Percentiles rank a stretch among this genome's conserved stretches.
Evolutionary conservation across 2,329 filamentous ascomycete species (phyloP).

Genomic region (Penicillium griseofulvum): DNA sequence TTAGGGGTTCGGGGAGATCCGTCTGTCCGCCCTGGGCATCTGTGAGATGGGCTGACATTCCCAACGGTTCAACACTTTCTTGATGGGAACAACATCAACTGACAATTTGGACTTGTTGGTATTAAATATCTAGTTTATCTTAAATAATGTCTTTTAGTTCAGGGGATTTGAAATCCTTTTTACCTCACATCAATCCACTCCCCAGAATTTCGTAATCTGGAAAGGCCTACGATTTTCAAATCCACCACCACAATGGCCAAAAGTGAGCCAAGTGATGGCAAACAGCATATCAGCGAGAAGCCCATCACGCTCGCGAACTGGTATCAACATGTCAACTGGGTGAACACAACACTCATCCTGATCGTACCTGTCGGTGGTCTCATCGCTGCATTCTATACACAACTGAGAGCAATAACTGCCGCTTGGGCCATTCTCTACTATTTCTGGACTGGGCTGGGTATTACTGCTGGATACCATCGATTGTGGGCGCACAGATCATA

Average conservation of each 20-base stretch:
- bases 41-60: constrained; percentile 1
- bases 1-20: not conserved
- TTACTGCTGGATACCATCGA: constrained; percentile 74
- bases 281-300: constrained; percentile 76
- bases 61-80: constrained; percentile 11
- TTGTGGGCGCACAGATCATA: constrained; percentile 80
- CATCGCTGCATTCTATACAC: constrained; percentile 71
- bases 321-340: constrained; percentile 87
- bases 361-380: constrained; percentile 69
- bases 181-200: not conserved
- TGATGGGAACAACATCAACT: not conserved
- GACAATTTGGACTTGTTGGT: not conserved
- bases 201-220: not conserved
- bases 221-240: not conserved
- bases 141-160: not conserved
- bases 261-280: constrained; percentile 34
- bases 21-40: not conserved
- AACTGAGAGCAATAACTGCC: constrained; percentile 64
- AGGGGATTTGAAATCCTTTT: no score
- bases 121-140: not conserved
- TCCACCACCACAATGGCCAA: not conserved
- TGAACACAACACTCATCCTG: constrained; percentile 76
- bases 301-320: constrained; percentile 76
- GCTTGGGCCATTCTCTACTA: constrained; percentile 72
- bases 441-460: constrained; percentile 73